Conservation (phyloP, 208 protist species). For the Naegleria fowleri region DNA sequence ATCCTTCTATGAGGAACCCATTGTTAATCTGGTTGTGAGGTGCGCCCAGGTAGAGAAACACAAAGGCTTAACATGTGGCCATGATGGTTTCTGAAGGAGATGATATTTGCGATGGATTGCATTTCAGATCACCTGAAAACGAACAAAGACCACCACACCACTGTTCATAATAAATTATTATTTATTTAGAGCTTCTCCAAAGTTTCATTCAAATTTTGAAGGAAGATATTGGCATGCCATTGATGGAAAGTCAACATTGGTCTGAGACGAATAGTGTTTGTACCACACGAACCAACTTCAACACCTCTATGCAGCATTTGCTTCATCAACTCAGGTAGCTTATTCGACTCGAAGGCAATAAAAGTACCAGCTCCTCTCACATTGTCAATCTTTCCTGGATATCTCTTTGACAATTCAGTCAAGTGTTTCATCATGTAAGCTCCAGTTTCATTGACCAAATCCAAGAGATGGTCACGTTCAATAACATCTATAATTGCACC, state of each 20-base stretch:
- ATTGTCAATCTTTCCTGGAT: conserved; percentile 36
- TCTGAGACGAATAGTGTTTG: conserved; percentile 41
- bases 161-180: too few relatives aligned
- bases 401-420: conserved; percentile 31
- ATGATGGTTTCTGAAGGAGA: too few relatives aligned
- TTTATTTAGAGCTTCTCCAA: neutral
- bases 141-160: too few relatives aligned
- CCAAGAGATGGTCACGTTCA: conserved; percentile 42
- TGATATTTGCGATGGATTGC: too few relatives aligned
- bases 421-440: conserved; percentile 42
- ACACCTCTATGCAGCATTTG: conserved; percentile 36
- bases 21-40: too few relatives aligned
- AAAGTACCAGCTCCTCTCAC: conserved; percentile 52
- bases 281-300: conserved; percentile 49
- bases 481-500: conserved; percentile 40
- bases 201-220: conserved; percentile 5
- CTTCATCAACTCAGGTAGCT: conserved; percentile 35
- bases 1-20: too few relatives aligned
- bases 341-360: conserved; percentile 47
- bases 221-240: conserved; percentile 13
- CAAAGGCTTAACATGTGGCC: too few relatives aligned
- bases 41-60: too few relatives aligned
- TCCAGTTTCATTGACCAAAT: conserved; percentile 45
- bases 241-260: conserved; percentile 45
- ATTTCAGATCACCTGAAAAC: too few relatives aligned